Conservation (phyloP, 345 rosid genomes). For the Xanthoceras sorbifolium region DNA sequence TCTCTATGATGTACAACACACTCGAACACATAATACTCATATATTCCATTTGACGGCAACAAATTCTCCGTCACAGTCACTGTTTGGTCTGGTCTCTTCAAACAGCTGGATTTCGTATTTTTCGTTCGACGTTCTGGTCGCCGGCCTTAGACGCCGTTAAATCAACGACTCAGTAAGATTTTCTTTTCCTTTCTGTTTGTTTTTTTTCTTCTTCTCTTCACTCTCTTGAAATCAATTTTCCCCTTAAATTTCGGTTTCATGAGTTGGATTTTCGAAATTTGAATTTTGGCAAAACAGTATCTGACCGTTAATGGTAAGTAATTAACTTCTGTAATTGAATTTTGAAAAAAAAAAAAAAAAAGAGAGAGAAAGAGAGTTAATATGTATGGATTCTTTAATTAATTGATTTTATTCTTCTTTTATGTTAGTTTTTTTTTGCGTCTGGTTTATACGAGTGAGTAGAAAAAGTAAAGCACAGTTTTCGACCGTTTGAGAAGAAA, state of each 20-base stretch:
- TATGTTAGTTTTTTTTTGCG: no score
- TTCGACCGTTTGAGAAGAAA: slow-evolving; percentile 35
- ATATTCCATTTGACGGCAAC: slow-evolving; percentile 9
- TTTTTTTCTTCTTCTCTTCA: not conserved
- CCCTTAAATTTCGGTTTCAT: slow-evolving; percentile 32
- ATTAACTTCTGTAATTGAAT: slow-evolving; percentile 29
- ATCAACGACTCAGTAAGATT: slow-evolving; percentile 20
- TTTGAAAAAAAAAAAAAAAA: not conserved
- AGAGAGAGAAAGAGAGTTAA: no score
- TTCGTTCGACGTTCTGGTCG: slow-evolving; percentile 7
- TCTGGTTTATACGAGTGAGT: not conserved
- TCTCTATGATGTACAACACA: not conserved
- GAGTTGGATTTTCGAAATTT: slow-evolving; percentile 15
- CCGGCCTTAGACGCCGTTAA: slow-evolving; percentile 46
- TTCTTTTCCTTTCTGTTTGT: not conserved
- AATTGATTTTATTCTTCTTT: no score
- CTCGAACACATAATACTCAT: not conserved
- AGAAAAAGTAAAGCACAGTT: not conserved
- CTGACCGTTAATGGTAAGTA: slow-evolving; percentile 43
- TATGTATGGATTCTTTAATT: no score
- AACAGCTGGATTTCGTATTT: not conserved
- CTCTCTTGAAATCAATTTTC: not conserved
- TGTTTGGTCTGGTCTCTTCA: not conserved
- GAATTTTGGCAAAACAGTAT: slow-evolving; percentile 12
- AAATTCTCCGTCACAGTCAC: slow-evolving; percentile 22